Conservation (phyloP, 2,329 filamentous ascomycete genomes). For the Clarireedia hainanense region DNA sequence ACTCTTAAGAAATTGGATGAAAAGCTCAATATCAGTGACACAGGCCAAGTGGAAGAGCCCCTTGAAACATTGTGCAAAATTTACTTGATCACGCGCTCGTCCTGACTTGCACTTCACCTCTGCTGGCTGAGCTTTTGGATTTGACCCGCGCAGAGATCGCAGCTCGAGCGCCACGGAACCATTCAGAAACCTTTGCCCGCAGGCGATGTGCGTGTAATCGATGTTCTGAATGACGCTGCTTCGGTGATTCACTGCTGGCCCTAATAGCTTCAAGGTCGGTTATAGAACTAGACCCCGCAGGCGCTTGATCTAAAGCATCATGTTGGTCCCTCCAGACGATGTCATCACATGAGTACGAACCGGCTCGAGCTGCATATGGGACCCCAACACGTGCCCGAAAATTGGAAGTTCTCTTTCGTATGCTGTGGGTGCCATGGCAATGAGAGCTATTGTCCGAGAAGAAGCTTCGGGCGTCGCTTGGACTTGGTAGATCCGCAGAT, state of each 20-base stretch:
- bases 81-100: not conserved
- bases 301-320: conserved; percentile 5
- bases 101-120: not conserved
- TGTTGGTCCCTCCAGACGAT: conserved; percentile 20
- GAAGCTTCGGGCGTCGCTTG: conserved; percentile 28
- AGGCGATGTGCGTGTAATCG: conserved; percentile 17
- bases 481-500: conserved; percentile 15
- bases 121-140: conserved; percentile 11
- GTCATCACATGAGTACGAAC: conserved; percentile 25
- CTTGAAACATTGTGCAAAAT: not conserved
- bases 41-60: not conserved
- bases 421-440: conserved; percentile 13
- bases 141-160: conserved; percentile 21
- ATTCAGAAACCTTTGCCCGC: conserved; percentile 21
- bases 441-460: conserved; percentile 34
- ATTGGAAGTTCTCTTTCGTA: conserved; percentile 24
- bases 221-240: conserved; percentile 11
- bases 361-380: conserved; percentile 20
- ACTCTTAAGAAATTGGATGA: not conserved
- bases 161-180: conserved; percentile 23
- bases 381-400: conserved; percentile 21
- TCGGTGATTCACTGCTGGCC: conserved; percentile 11
- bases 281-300: conserved; percentile 14
- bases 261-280: conserved; percentile 17
- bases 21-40: not conserved